A percentile compares a stretch with the other conserved stretches of the same genome.
These are phyloP conservation scores for Ettlia oleoabundans DNA, from an alignment of 139 green algal genomes.

Conservation along the genomic window DNA sequence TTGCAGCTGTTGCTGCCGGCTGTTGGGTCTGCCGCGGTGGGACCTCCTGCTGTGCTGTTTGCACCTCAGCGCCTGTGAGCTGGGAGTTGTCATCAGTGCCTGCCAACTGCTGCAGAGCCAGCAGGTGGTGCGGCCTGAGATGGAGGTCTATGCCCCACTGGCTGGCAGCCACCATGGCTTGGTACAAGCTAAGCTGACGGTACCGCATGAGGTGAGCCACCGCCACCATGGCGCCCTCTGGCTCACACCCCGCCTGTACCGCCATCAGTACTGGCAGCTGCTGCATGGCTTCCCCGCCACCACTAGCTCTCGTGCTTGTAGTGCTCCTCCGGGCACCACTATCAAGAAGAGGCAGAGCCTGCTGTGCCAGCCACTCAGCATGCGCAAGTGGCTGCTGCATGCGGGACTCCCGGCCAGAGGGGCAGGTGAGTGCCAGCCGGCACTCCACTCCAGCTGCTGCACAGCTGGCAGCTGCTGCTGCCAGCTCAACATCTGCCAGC, in stretches of 20 bases:
- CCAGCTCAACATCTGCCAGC: conserved; percentile 3
- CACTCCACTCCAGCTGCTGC: conserved; percentile 21
- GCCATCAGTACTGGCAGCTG: conserved; percentile 40
- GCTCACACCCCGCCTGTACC: conserved; percentile 39
- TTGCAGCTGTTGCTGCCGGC: no score
- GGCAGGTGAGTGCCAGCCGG: not conserved
- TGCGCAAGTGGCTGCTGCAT: conserved; percentile 15
- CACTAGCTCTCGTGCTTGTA: no score
- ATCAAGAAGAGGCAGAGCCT: conserved; percentile 9
- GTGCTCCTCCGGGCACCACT: no score
- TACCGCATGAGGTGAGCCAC: conserved; percentile 38
- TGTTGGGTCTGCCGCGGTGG: no score
- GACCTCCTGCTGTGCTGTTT: no score
- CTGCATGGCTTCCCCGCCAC: no score
- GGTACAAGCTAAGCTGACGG: not conserved
- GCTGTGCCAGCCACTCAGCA: not conserved
- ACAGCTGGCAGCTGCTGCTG: not conserved
- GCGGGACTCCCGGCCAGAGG: not conserved
- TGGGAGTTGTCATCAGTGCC: not conserved
- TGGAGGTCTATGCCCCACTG: conserved; percentile 43
- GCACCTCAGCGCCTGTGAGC: not conserved
- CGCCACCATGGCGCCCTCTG: conserved; percentile 30
- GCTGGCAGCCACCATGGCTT: conserved; percentile 37
- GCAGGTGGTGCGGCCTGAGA: conserved; percentile 24
- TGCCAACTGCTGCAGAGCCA: conserved; percentile 33